Evolutionary conservation across 192 early-diverging fungal species (phyloP).

Genomic region (Backusella westeae): DNA sequence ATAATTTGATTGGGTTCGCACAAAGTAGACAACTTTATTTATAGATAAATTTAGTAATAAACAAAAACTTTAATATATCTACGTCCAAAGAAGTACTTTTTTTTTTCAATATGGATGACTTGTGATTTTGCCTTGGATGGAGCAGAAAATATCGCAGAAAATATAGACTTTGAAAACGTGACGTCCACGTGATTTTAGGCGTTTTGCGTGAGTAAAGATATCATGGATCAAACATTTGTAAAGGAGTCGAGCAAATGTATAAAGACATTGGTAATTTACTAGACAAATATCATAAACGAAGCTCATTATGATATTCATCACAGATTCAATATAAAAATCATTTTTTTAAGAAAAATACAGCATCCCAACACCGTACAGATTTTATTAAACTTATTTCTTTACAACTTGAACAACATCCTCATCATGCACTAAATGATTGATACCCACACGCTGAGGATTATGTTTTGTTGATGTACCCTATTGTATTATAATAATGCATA

Average conservation of each 20-base stretch:
- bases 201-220: neutral
- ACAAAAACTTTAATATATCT: neutral
- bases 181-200: neutral
- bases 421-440: conserved; percentile 80
- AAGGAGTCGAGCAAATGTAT: neutral
- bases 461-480: conserved; percentile 90
- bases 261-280: neutral
- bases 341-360: neutral
- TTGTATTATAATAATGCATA: neutral
- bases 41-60: neutral
- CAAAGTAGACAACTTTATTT: neutral
- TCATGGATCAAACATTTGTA: neutral
- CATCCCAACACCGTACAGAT: neutral
- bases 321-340: neutral
- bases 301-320: neutral
- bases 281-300: neutral
- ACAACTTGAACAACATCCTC: conserved; percentile 93
- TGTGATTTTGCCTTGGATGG: neutral
- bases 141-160: neutral
- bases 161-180: neutral
- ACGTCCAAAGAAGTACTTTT: neutral
- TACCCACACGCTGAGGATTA: conserved; percentile 92
- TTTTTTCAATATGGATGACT: neutral
- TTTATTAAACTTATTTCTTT: conserved; percentile 46
- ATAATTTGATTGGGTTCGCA: neutral